Evolutionary conservation across 73 alveolate species (phyloP).

Genomic region (Stentor roeselii): DNA sequence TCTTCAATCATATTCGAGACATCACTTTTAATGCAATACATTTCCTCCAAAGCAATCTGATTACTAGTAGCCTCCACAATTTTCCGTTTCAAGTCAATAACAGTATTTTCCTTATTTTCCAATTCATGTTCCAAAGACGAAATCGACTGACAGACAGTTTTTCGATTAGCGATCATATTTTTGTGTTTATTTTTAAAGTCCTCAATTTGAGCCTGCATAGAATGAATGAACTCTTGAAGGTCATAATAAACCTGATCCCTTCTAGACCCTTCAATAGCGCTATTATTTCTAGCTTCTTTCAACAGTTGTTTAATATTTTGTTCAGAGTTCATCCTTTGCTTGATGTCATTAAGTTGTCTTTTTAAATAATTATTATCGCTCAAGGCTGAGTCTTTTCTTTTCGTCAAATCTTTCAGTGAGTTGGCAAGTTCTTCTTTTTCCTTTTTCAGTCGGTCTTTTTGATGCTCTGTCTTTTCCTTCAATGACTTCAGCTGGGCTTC

Average conservation of each 20-base stretch:
- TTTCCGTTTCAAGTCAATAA: background rate
- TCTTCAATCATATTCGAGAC: constrained; percentile 14
- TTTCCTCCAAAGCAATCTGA: constrained; percentile 5
- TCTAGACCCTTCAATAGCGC: background rate
- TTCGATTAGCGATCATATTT: background rate
- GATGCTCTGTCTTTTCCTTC: background rate
- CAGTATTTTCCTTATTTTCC: background rate
- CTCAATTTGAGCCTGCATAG: background rate
- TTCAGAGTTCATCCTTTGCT: background rate
- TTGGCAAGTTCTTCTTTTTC: background rate
- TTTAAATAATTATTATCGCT: background rate
- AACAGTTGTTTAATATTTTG: background rate
- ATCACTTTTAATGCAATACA: constrained; percentile 7
- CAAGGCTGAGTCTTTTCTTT: background rate
- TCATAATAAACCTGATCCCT: background rate
- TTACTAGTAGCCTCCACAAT: background rate
- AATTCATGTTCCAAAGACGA: background rate
- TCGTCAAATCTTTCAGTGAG: background rate
- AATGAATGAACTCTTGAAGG: background rate
- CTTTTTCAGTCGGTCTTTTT: background rate
- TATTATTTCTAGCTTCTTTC: background rate
- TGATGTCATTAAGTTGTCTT: background rate
- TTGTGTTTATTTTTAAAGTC: constrained; percentile 9
- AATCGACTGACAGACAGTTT: background rate
- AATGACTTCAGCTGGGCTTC: background rate